Evolutionary conservation across 805 yeast genomes (phyloP).

Genomic region (Sungouiella thailandica): DNA sequence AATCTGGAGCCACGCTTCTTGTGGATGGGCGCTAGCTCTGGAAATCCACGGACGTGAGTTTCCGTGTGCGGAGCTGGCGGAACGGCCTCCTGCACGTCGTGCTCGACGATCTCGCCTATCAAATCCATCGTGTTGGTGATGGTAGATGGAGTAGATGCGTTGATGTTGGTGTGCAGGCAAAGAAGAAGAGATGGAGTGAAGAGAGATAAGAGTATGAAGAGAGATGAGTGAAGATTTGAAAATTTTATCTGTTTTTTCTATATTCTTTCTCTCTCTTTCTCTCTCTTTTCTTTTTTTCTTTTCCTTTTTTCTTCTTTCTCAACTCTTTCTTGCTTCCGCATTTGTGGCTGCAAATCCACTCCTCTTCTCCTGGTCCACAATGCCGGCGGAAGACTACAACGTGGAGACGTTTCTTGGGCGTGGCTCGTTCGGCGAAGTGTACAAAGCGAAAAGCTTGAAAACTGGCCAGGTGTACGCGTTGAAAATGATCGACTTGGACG

Average conservation of each 20-base stretch:
- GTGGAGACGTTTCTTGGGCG: conserved; percentile 45
- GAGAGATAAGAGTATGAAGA: too few relatives aligned
- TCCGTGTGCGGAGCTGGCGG: conserved; percentile 22
- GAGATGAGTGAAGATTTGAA: too few relatives aligned
- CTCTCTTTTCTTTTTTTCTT: too few relatives aligned
- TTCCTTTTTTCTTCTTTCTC: too few relatives aligned
- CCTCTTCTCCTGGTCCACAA: conserved; percentile 1
- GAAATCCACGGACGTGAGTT: too few relatives aligned
- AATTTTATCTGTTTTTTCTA: too few relatives aligned
- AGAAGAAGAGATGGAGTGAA: too few relatives aligned
- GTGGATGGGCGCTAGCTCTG: conserved; percentile 23
- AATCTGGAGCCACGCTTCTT: conserved; percentile 39
- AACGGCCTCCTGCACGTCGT: conserved; percentile 36
- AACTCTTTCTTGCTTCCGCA: too few relatives aligned
- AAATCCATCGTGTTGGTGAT: conserved; percentile 46
- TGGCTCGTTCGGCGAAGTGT: conserved; percentile 88
- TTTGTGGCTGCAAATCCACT: conserved; percentile 4
- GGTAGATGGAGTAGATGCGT: conserved; percentile 1
- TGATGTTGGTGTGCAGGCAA: too few relatives aligned
- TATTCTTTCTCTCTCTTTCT: too few relatives aligned
- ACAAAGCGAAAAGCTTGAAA: conserved; percentile 41
- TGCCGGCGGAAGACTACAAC: conserved; percentile 15
- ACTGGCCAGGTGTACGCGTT: conserved; percentile 61
- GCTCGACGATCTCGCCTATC: conserved; percentile 70
- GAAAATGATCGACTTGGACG: conserved; percentile 81